These are phyloP conservation scores for Cordyceps farinosa DNA, from an alignment of 2,329 filamentous ascomycete genomes.

Conservation along the genomic window DNA sequence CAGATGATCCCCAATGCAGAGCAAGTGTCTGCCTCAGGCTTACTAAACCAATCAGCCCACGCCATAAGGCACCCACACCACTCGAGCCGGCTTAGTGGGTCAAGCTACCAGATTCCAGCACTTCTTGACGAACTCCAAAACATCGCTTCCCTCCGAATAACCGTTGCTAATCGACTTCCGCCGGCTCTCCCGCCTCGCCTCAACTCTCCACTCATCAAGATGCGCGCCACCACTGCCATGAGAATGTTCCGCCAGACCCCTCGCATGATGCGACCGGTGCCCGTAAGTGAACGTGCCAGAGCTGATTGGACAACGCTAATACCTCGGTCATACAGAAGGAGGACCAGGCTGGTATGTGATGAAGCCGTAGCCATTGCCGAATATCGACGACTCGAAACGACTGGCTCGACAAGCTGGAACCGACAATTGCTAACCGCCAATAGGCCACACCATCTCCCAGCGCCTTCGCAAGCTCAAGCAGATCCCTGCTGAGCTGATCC, in stretches of 20 bases:
- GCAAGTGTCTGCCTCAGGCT: conserved; percentile 40
- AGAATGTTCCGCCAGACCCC: conserved; percentile 64
- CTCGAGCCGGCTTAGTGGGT: conserved; percentile 29
- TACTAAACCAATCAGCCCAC: conserved; percentile 28
- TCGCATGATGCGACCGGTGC: conserved; percentile 67
- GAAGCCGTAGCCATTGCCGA: conserved; percentile 20
- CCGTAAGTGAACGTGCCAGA: conserved; percentile 50
- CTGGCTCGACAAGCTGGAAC: conserved; percentile 18
- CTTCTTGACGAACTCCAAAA: conserved; percentile 32
- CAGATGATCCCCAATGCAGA: conserved; percentile 38
- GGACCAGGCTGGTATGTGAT: conserved; percentile 62
- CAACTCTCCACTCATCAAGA: conserved; percentile 39
- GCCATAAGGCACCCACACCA: conserved; percentile 33
- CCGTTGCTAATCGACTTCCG: conserved; percentile 16
- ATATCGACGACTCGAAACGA: conserved; percentile 1
- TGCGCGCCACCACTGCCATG: conserved; percentile 64
- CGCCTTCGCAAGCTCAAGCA: conserved; percentile 84
- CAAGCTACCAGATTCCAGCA: conserved; percentile 30
- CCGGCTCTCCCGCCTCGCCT: conserved; percentile 29
- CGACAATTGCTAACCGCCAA: conserved; percentile 19
- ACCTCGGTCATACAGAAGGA: conserved; percentile 50
- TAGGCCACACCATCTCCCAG: conserved; percentile 96
- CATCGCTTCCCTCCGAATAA: conserved; percentile 17
- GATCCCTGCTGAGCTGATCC: conserved; percentile 90
- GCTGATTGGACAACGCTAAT: conserved; percentile 26